Percentiles rank a stretch among this genome's conserved stretches.
Conservation (phyloP, 345 rosid genomes). For the Hibiscus trionum region DNA sequence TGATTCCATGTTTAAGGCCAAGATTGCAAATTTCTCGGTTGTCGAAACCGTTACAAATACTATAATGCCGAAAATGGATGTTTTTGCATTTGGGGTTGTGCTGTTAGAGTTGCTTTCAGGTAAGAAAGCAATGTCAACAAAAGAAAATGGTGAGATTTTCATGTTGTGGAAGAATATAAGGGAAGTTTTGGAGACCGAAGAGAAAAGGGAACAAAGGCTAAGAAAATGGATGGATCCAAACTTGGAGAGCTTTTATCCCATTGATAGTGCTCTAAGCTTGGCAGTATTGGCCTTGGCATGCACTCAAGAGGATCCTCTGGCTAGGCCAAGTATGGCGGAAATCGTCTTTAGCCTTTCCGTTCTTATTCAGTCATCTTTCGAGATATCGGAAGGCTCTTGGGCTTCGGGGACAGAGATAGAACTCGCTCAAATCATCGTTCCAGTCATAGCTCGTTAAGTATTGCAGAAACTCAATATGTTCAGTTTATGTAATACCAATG, state of each 20-base stretch:
- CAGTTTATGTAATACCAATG: not conserved
- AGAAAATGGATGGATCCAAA: constrained; percentile 44
- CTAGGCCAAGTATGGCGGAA: constrained; percentile 62
- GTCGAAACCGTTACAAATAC: constrained; percentile 29
- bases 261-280: constrained; percentile 42
- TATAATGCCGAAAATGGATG: constrained; percentile 40
- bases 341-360: constrained; percentile 49
- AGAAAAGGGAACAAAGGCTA: constrained; percentile 31
- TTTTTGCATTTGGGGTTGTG: constrained; percentile 52
- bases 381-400: constrained; percentile 32
- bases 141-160: constrained; percentile 35
- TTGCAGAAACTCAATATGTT: not conserved
- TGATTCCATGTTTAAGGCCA: constrained; percentile 46
- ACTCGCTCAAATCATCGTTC: constrained; percentile 24
- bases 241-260: constrained; percentile 40
- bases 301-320: constrained; percentile 32
- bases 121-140: constrained; percentile 38
- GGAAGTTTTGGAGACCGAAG: constrained; percentile 28
- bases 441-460: constrained; percentile 33
- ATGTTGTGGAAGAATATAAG: constrained; percentile 38
- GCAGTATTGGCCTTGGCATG: constrained; percentile 44
- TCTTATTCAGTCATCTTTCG: constrained; percentile 31
- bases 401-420: constrained; percentile 35
- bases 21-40: constrained; percentile 48
- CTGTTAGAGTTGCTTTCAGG: constrained; percentile 54